Conservation (phyloP, 1,284 basidiomycete species). For the Rhodotorula sp. region DNA sequence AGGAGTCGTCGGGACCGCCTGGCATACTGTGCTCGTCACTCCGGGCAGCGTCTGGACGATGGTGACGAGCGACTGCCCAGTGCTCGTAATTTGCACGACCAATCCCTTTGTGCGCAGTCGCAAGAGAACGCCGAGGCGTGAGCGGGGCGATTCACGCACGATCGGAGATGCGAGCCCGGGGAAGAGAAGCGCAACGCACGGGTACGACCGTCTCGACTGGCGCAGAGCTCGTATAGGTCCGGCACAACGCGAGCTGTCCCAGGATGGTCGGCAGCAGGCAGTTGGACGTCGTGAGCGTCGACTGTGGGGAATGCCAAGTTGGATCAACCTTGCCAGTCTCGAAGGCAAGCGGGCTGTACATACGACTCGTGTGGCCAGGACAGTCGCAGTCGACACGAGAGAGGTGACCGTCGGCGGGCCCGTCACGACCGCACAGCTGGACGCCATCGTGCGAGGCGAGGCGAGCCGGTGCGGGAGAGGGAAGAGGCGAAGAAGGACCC, state of each 20-base stretch:
- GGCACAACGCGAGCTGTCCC: not conserved
- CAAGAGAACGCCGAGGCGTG: too few relatives aligned
- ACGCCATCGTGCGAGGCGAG: too few relatives aligned
- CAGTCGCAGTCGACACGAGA: not conserved
- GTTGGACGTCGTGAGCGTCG: conserved; percentile 6
- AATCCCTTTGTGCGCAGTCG: not conserved
- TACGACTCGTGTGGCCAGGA: not conserved
- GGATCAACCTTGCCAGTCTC: not conserved
- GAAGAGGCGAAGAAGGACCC: too few relatives aligned
- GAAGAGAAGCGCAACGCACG: not conserved
- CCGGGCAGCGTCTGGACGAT: not conserved
- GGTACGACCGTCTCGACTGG: conserved; percentile 6
- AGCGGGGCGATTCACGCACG: too few relatives aligned
- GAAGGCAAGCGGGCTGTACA: not conserved
- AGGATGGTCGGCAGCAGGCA: conserved; percentile 3
- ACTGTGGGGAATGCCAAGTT: conserved; percentile 2
- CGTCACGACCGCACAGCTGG: too few relatives aligned
- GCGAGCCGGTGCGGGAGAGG: too few relatives aligned
- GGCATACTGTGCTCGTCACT: conserved; percentile 9
- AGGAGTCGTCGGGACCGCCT: not conserved
- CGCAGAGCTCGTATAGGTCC: conserved; percentile 8
- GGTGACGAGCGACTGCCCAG: not conserved
- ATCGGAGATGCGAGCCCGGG: not conserved
- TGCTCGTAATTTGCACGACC: not conserved
- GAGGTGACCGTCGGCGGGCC: too few relatives aligned